Base-by-base conservation (phyloP, 257 asterid genomes). In the Nicotiana attenuata region DNA sequence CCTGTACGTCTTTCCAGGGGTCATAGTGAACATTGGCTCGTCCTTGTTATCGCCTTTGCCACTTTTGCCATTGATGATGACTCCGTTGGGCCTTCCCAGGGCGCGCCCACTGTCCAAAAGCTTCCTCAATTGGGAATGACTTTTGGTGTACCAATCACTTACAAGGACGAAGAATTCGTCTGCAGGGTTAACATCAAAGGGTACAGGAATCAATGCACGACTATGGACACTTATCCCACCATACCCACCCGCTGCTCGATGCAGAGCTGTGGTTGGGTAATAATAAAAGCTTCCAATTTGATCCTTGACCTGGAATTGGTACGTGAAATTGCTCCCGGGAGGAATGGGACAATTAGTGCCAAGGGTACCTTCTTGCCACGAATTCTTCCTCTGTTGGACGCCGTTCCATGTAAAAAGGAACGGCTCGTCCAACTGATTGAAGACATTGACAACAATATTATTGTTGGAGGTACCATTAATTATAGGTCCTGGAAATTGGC, bases 401-500 rank as follows among this genome's bases (percentile, higher is more conserved):
- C 97, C 97, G 2, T 87, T 87, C 95, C 95, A 92, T 0, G 90
- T 85, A 59, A 92, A 67, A 19, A 92, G 85, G 68, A 92, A 84
- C 1, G 97, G 96, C 85, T 91, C 95, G 33, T 88, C 92, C 0
- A 92, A 92, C 67, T 92, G 80, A 86, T 92, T 92, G 88, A 89
- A 84, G 0, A 92, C 87, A 31, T 85, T 92, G 1, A 92, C 79
- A 20, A 90, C 87, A 19, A 92, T 84, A 82, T 92, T 92, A 91
- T 91, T 92, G 90, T 91, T 92, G 29, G 97, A 87, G 11, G 95
- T 92, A 81, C 91, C 82, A 50, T 92, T 92, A 87, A 92, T 92
- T 31, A 65, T 75, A 0, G 97, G 97, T 0, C 97, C 97, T 2
- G 97, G 97, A 24, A 92, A 90, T n/a, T 66, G 57, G 5, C 89